phyloP scores from a whole-genome alignment of 2,329 filamentous ascomycete species.

The Tricladium varicosporioides region DNA sequence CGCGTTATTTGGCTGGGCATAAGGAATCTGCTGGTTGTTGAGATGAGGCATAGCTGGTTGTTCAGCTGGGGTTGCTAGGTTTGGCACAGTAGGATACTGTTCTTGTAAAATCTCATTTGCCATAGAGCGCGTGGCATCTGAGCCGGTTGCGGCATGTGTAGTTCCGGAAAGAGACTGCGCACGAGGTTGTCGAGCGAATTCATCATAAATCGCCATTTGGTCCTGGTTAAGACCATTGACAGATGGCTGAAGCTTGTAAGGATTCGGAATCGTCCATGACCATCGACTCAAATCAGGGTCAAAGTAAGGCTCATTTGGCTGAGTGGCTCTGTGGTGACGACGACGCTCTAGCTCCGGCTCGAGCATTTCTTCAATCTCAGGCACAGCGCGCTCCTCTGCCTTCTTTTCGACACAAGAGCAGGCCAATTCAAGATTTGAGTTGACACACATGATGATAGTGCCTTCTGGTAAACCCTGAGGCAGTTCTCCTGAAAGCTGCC shows the following conservation, averaged over 20 bases:
- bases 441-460: conserved; percentile 97
- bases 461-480: conserved; percentile 86
- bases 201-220: conserved; percentile 94
- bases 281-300: conserved; percentile 81
- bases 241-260: conserved; percentile 78
- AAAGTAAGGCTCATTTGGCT: conserved; percentile 81
- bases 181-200: conserved; percentile 85
- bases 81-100: conserved; percentile 56
- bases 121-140: conserved; percentile 59
- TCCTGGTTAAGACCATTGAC: conserved; percentile 78
- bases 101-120: conserved; percentile 65
- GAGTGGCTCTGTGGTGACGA: conserved; percentile 69
- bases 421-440: conserved; percentile 91
- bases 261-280: conserved; percentile 91
- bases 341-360: conserved; percentile 76
- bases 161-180: conserved; percentile 54
- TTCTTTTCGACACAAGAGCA: conserved; percentile 94
- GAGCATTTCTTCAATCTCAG: conserved; percentile 93
- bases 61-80: conserved; percentile 57
- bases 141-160: conserved; percentile 55
- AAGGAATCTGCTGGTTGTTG: conserved; percentile 52
- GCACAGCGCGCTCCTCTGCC: conserved; percentile 87
- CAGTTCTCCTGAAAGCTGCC: conserved; percentile 64
- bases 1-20: conserved; percentile 50
- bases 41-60: conserved; percentile 51